These are phyloP conservation scores for Gonapodya prolifera DNA, from an alignment of 192 early-diverging fungal genomes.

Conservation along the genomic window DNA sequence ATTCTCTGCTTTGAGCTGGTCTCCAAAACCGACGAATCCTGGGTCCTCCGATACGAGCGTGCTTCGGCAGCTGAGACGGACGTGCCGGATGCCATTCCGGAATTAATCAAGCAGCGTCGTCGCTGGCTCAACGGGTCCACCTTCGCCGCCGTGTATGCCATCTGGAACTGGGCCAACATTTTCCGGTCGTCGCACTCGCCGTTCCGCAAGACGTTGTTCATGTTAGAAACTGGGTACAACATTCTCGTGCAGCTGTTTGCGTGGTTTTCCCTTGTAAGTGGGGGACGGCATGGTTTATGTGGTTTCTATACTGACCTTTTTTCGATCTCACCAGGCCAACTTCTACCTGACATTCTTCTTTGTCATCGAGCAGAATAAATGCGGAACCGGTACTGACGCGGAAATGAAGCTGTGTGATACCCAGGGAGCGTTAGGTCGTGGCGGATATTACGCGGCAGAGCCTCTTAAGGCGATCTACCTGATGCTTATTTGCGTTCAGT, in stretches of 20 bases:
- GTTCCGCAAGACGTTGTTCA: constrained; percentile 45
- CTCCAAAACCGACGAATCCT: constrained; percentile 50
- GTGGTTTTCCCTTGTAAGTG: constrained; percentile 32
- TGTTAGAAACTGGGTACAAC: constrained; percentile 55
- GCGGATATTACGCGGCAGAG: constrained; percentile 30
- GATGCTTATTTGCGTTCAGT: constrained; percentile 28
- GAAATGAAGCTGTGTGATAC: constrained; percentile 16
- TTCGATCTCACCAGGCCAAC: constrained; percentile 24
- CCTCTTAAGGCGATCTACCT: constrained; percentile 33
- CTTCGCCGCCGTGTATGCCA: constrained; percentile 66
- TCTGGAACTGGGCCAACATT: constrained; percentile 48
- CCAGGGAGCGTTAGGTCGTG: constrained; percentile 13
- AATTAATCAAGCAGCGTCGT: constrained; percentile 66
- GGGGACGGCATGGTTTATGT: constrained; percentile 15
- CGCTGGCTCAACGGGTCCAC: constrained; percentile 78
- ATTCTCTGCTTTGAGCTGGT: constrained; percentile 71
- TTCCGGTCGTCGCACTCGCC: constrained; percentile 50
- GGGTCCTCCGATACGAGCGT: constrained; percentile 58
- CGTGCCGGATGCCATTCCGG: constrained; percentile 56
- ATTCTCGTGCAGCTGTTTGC: constrained; percentile 49
- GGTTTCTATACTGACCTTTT: constrained; percentile 13
- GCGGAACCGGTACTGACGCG: constrained; percentile 24
- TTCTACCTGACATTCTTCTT: constrained; percentile 52
- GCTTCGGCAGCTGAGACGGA: constrained; percentile 61
- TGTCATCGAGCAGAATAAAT: constrained; percentile 29